Evolutionary conservation across 768 basidiomycete species (phyloP).

Genomic region (Austroboletus festivus): DNA sequence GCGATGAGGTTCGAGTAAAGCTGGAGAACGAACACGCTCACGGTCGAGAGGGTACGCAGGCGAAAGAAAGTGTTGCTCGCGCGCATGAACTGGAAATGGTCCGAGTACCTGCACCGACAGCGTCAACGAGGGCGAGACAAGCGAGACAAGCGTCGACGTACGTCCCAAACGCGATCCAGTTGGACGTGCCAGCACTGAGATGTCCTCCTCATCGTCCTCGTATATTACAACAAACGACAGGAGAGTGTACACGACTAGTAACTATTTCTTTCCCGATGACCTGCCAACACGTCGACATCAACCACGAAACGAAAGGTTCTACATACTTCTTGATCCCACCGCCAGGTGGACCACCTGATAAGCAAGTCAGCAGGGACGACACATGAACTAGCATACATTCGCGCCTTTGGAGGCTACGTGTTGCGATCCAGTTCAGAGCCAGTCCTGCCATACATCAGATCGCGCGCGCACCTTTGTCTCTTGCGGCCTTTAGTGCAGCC

Average conservation of each 20-base stretch:
- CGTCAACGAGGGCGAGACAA: neutral
- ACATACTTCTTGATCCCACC: conserved; percentile 87
- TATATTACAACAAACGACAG: too few relatives aligned
- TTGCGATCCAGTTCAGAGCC: too few relatives aligned
- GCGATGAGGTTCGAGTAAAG: neutral
- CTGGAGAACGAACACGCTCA: conserved; percentile 31
- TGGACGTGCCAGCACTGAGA: conserved; percentile 20
- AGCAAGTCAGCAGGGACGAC: conserved; percentile 3
- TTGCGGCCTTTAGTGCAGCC: conserved; percentile 69
- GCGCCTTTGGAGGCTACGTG: conserved; percentile 32
- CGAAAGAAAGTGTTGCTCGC: conserved; percentile 80
- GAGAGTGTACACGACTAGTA: too few relatives aligned
- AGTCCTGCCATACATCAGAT: too few relatives aligned
- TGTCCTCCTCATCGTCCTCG: conserved; percentile 3
- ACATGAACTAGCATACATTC: conserved; percentile 2
- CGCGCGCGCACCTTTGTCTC: conserved; percentile 65
- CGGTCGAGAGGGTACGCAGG: conserved; percentile 67
- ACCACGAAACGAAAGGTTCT: neutral
- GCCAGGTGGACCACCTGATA: conserved; percentile 61
- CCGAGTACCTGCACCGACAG: conserved; percentile 59
- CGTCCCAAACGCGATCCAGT: conserved; percentile 29
- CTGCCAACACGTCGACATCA: conserved; percentile 41
- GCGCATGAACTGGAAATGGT: conserved; percentile 79
- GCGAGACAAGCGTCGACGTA: conserved; percentile 11
- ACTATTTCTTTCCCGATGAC: too few relatives aligned